Evolutionary conservation across 768 basidiomycete genomes (phyloP).

Genomic region (Dioszegia hungarica): DNA sequence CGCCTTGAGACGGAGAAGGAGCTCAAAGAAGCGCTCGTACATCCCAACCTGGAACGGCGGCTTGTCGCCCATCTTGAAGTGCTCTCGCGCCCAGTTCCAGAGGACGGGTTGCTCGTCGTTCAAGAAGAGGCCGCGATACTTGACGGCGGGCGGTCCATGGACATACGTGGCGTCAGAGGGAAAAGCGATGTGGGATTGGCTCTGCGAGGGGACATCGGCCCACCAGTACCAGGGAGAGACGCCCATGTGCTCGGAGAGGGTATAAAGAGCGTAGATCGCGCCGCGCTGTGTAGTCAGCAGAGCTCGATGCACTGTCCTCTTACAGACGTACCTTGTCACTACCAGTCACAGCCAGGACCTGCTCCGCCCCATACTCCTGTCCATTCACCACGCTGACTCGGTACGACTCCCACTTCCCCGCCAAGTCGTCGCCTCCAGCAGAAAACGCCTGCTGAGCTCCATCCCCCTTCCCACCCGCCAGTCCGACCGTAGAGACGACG

Average conservation of each 20-base stretch:
- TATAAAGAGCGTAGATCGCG: constrained; percentile 64
- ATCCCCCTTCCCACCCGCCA: constrained; percentile 42
- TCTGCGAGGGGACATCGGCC: constrained; percentile 65
- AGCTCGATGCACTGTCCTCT: no score
- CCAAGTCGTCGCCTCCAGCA: constrained; percentile 31
- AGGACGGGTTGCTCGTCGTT: constrained; percentile 74
- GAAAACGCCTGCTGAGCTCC: not conserved
- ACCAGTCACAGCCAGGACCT: constrained; percentile 65
- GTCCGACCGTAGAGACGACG: constrained; percentile 64
- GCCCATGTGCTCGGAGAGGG: constrained; percentile 67
- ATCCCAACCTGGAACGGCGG: constrained; percentile 56
- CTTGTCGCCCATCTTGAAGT: constrained; percentile 61
- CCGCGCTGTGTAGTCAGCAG: constrained; percentile 54
- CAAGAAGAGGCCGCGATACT: constrained; percentile 66
- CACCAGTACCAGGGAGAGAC: constrained; percentile 57
- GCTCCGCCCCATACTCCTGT: constrained; percentile 58
- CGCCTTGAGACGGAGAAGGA: constrained; percentile 62
- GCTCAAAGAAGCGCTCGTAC: constrained; percentile 56
- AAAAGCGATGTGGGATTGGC: constrained; percentile 52
- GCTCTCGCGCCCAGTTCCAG: constrained; percentile 66
- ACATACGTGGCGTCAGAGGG: constrained; percentile 49
- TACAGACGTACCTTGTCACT: constrained; percentile 55
- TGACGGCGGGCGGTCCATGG: constrained; percentile 64
- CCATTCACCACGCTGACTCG: constrained; percentile 56
- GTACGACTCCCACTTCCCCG: constrained; percentile 67